Conservation (phyloP, 2,329 filamentous ascomycete genomes). For the Verruconis gallopava region DNA sequence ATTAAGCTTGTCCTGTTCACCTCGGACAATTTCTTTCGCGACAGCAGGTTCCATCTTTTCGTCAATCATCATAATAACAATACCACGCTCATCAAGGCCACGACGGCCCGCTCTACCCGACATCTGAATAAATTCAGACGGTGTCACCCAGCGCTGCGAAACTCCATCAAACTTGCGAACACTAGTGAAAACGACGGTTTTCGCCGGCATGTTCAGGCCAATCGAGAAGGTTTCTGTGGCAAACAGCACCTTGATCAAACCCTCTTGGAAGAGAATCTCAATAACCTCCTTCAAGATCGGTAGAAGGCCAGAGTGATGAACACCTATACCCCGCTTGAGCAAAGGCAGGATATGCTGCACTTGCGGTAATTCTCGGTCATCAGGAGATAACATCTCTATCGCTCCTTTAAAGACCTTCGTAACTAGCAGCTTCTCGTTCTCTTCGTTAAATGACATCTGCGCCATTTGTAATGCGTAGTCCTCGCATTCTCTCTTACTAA, state of each 20-base stretch:
- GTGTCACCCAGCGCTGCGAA: conserved; percentile 68
- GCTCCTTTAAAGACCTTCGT: conserved; percentile 87
- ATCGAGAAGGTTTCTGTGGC: conserved; percentile 99
- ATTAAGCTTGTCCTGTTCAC: conserved; percentile 92
- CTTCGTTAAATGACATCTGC: conserved; percentile 84
- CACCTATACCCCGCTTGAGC: conserved; percentile 80
- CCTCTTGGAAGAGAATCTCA: conserved; percentile 97
- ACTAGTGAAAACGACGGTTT: conserved; percentile 97
- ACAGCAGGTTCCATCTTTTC: conserved; percentile 88
- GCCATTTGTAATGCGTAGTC: conserved; percentile 78
- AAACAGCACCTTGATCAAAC: conserved; percentile 92
- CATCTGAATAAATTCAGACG: conserved; percentile 98
- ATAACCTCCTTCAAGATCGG: conserved; percentile 98
- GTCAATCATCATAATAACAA: conserved; percentile 99
- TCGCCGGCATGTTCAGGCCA: conserved; percentile 96
- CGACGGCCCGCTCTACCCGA: conserved; percentile 91
- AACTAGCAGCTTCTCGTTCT: conserved; percentile 90
- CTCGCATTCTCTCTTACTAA: conserved; percentile 96
- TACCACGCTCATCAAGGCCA: conserved; percentile 93
- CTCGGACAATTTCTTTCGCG: conserved; percentile 92
- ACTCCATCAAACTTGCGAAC: conserved; percentile 91
- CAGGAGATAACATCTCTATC: conserved; percentile 81
- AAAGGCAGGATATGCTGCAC: conserved; percentile 84
- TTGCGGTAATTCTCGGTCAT: conserved; percentile 78
- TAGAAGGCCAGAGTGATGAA: conserved; percentile 90